Evolutionary conservation across 116 monocot genomes (phyloP), one percentile per base, ranked within the genome.

Genomic region (Papilionanthe hybrid): DNA sequence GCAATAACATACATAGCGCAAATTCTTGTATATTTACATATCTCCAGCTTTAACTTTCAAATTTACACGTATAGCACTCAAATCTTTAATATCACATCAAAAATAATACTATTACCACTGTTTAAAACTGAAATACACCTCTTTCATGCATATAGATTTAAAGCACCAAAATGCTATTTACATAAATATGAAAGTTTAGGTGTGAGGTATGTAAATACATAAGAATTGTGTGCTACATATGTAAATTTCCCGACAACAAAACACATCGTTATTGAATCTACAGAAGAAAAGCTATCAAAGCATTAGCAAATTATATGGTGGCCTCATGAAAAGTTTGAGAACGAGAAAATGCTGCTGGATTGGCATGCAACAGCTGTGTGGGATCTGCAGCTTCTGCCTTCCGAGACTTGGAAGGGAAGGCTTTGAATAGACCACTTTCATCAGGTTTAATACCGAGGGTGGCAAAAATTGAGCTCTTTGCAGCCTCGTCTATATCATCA

Each of bases 401-500:
- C 60, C 77, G 68, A 13, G 25, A 49, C 77, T 84, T 84, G 47
- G 84, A 82, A 58, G 81, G 53, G 69, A 84, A 84, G 43, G 86
- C 41, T 77, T 80, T 83, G 71, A 86, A 89, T 7, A 83, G 77
- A 25, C 91, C 75, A 22, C 80, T 83, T 72, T 86, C 82, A 76
- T 89, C 89, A 37, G 77, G 91, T 53, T 90, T 99, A 68, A 99
- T 95, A 15, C 99, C 99, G 8, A 94, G 90, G 8, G 95, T 99
- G 3, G 95, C 77, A 90, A 91, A 93, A 78, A 99, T 99, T 7
- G 99, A 99, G 81, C 99, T 95, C 85, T 93, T 99, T 42, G 93
- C 91, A 20, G 99, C 99, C 81, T 91, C 99, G 58, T 93, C 98
- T 15, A 90, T 91, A 72, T 98, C 91, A 86, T 91, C 90, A 53